Evolutionary conservation across 306 rosid species (phyloP).

Genomic region (Sicyos baderoa): DNA sequence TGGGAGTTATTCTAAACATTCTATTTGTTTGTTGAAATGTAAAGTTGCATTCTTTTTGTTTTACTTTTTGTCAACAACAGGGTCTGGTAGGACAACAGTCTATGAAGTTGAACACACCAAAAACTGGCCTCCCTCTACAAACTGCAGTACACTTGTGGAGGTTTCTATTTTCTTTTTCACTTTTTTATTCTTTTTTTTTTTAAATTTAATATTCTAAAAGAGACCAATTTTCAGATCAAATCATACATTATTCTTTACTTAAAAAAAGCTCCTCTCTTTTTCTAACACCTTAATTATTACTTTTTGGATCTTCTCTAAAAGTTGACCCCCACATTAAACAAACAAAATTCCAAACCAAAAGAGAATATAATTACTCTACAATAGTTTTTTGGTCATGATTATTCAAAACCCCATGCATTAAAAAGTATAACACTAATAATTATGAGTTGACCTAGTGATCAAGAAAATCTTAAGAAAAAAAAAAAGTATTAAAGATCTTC

Average conservation of each 20-base stretch:
- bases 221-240: background rate
- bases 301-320: conserved; percentile 1
- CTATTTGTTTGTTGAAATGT: conserved; percentile 35
- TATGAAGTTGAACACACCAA: conserved; percentile 70
- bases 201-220: background rate
- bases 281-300: background rate
- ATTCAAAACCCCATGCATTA: conserved; percentile 7
- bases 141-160: conserved; percentile 64
- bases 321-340: background rate
- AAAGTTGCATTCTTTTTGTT: conserved; percentile 60
- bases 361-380: background rate
- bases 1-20: conserved; percentile 17
- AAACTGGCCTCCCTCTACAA: conserved; percentile 69
- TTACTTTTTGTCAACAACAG: conserved; percentile 55
- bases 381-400: conserved; percentile 3
- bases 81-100: conserved; percentile 50
- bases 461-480: no score
- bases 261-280: background rate
- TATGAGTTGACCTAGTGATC: no score
- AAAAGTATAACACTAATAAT: no score
- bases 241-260: background rate
- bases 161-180: conserved; percentile 34
- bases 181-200: background rate
- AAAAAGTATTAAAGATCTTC: no score
- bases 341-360: background rate